Evolutionary conservation across 208 protist species (phyloP).

Genomic region (Acanthamoeba lenticulata): DNA sequence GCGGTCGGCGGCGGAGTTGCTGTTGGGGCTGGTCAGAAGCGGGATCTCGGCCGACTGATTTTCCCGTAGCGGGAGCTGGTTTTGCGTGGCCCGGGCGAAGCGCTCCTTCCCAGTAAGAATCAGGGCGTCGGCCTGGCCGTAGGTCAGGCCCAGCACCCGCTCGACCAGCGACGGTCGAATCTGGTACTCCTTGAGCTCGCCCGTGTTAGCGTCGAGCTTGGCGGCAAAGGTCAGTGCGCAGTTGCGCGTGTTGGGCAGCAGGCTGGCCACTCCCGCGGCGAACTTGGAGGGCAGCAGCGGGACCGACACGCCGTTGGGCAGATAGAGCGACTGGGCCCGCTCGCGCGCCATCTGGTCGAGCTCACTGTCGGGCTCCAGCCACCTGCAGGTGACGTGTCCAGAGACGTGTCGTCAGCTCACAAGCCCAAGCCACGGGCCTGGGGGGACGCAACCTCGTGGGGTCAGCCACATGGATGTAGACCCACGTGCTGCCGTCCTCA

Average conservation of each 20-base stretch:
- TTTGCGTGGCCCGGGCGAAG: neutral
- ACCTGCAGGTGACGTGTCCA: neutral
- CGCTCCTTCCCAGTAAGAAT: neutral
- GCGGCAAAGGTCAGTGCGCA: constrained; percentile 32
- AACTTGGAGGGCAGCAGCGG: constrained; percentile 33
- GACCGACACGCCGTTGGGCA: neutral
- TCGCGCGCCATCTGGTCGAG: neutral
- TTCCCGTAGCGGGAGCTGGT: neutral
- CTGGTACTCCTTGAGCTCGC: neutral
- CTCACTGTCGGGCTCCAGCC: neutral
- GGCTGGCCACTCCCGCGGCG: neutral
- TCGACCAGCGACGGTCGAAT: neutral
- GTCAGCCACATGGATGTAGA: constrained; percentile 41
- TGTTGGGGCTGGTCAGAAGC: neutral
- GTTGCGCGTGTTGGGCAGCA: neutral
- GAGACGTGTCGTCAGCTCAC: neutral
- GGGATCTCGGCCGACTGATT: neutral
- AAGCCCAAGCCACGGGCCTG: too few relatives aligned
- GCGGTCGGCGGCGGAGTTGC: neutral
- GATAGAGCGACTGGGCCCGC: neutral
- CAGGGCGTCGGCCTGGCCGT: constrained; percentile 1
- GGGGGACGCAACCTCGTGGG: constrained; percentile 47
- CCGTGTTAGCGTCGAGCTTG: neutral
- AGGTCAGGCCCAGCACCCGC: neutral
- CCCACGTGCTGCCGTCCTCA: neutral